A percentile compares a stretch with the other conserved stretches of the same genome.
Conservation (phyloP, 768 basidiomycete species). For the Suillus decipiens region DNA sequence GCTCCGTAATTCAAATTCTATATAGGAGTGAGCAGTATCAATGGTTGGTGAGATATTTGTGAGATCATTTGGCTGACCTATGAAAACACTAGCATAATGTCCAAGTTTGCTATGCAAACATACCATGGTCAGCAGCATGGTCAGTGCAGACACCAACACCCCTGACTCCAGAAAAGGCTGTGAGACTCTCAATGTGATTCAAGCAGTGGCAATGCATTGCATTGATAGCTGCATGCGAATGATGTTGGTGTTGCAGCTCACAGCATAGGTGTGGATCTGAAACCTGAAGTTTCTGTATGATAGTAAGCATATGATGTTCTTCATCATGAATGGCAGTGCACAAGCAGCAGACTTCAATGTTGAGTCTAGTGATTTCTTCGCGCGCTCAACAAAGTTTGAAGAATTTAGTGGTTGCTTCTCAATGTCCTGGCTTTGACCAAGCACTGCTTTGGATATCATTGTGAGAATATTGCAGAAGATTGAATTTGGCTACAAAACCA, state of each 20-base stretch:
- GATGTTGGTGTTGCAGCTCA: conserved; percentile 10
- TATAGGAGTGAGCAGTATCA: too few relatives aligned
- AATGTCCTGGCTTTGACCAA: conserved; percentile 4
- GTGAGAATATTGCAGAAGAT: not conserved
- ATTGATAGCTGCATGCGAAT: not conserved
- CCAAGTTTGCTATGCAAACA: too few relatives aligned
- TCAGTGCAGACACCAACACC: not conserved
- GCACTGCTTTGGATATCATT: not conserved
- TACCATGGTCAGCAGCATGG: too few relatives aligned
- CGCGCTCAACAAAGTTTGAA: conserved; percentile 31
- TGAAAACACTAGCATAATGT: too few relatives aligned
- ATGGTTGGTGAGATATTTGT: too few relatives aligned
- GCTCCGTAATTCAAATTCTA: too few relatives aligned
- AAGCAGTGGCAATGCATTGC: not conserved
- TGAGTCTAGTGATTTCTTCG: conserved; percentile 34
- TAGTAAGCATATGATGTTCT: conserved; percentile 10
- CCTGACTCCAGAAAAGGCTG: not conserved
- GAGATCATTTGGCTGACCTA: too few relatives aligned
- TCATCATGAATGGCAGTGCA: conserved; percentile 20
- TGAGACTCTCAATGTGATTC: not conserved
- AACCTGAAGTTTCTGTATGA: conserved; percentile 6
- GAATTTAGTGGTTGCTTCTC: conserved; percentile 28
- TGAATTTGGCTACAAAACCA: conserved; percentile 3
- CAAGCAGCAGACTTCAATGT: conserved; percentile 33
- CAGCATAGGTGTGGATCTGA: conserved; percentile 2